These are phyloP conservation scores for Spiromastix sp. DNA, from an alignment of 2,329 filamentous ascomycete species.

Conservation along the genomic window DNA sequence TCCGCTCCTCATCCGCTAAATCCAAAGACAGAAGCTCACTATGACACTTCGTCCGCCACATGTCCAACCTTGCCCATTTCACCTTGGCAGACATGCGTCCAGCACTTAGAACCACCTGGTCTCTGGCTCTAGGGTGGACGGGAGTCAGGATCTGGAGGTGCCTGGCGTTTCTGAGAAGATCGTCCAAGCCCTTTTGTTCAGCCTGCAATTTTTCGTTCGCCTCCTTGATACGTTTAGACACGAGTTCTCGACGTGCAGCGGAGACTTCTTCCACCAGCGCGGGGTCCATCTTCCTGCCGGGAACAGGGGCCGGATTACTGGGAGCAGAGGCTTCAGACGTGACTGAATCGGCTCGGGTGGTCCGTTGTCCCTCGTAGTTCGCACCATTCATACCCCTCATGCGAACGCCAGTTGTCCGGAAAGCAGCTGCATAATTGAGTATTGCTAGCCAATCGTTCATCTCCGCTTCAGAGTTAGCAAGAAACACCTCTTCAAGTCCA, in stretches of 20 bases:
- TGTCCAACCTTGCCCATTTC: conserved; percentile 89
- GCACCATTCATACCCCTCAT: conserved; percentile 81
- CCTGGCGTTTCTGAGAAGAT: conserved; percentile 75
- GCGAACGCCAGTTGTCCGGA: conserved; percentile 79
- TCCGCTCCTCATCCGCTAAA: conserved; percentile 59
- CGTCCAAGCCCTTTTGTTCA: conserved; percentile 68
- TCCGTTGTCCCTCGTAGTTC: conserved; percentile 70
- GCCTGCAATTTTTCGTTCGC: conserved; percentile 66
- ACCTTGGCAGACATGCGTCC: conserved; percentile 76
- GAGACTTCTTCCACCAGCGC: conserved; percentile 82
- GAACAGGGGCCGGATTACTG: conserved; percentile 58
- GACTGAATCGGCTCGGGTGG: conserved; percentile 56
- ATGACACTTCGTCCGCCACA: conserved; percentile 86
- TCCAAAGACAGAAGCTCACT: conserved; percentile 79
- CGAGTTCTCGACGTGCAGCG: conserved; percentile 68
- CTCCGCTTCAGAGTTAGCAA: conserved; percentile 82
- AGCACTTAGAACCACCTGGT: conserved; percentile 75
- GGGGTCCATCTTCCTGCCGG: conserved; percentile 63
- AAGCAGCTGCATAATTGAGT: conserved; percentile 91
- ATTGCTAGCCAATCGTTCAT: conserved; percentile 96
- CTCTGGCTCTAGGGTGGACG: conserved; percentile 80
- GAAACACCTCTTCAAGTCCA: conserved; percentile 77
- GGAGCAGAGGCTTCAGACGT: conserved; percentile 46
- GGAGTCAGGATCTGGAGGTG: conserved; percentile 84
- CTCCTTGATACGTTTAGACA: conserved; percentile 73